Base-by-base conservation (phyloP, 139 green algal species). In the Chlorella sp. region DNA sequence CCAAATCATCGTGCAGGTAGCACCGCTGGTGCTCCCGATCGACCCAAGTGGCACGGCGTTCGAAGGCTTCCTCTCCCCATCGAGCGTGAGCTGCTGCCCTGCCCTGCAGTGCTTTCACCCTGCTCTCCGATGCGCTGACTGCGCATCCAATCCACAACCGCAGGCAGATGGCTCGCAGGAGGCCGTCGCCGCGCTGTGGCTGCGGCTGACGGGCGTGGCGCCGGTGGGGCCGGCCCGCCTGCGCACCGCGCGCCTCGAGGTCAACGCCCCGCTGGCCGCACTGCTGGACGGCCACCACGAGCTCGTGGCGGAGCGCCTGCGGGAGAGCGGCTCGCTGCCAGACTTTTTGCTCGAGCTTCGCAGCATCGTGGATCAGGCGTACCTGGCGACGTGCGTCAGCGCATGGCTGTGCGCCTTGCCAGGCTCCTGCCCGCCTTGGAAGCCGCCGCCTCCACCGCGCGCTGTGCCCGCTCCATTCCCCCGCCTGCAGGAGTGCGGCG, bases 311-410 rank as follows among this genome's bases (percentile, higher is more conserved):
- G 41, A 56, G 38, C 76, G 76, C n/a, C n/a, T 82, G 38, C 29
- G 23, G 23, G 66, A 82, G 35, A 70, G 53, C 38, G 53, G 66
- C 17, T 72, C 60, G 14, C 60, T 82, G 61, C 17, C 53, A 2
- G 48, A 51, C 21, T 82, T 82, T 9, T 48, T 75, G 11, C 53
- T 82, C 17, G 76, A 82, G 67, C 76, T 82, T 40, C 68, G 61
- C 15, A 82, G 71, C 31, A 29, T 82, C 25, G 69, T 74, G 67
- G 63, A 73, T 19, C 59, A 70, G 25, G n/a, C n/a, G n/a, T n/a
- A n/a, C n/a, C n/a, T n/a, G n/a, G n/a, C n/a, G n/a, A n/a, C n/a
- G n/a, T n/a, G n/a, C n/a, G n/a, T n/a, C n/a, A n/a, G n/a, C n/a
- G n/a, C n/a, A n/a, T n/a, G n/a, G n/a, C n/a, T n/a, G n/a, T n/a